Conservation (phyloP, 78 protist species). For the Dictyostelium brefeldianum region DNA sequence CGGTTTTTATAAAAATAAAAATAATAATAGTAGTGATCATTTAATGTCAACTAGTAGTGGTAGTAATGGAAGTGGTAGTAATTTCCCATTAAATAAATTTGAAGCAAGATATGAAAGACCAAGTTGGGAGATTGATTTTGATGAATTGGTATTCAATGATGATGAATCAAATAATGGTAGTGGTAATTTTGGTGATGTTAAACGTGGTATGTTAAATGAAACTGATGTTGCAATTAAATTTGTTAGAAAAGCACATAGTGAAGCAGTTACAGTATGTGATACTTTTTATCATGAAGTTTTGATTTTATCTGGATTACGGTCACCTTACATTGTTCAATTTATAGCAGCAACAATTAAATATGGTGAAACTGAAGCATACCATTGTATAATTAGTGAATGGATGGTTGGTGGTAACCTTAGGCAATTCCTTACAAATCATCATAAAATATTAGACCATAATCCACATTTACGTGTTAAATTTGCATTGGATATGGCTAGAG, state of each 20-base stretch:
- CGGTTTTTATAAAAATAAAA: too few relatives aligned
- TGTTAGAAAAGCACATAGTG: constrained; percentile 35
- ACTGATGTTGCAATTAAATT: constrained; percentile 74
- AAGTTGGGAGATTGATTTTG: constrained; percentile 1
- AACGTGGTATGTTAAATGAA: constrained; percentile 42
- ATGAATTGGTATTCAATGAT: not conserved
- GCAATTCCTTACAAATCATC: constrained; percentile 41
- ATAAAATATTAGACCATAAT: not conserved
- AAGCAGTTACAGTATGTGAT: constrained; percentile 4
- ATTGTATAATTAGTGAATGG: constrained; percentile 80
- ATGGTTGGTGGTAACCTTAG: constrained; percentile 50
- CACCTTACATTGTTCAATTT: constrained; percentile 82
- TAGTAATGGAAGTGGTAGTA: not conserved
- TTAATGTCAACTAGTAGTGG: too few relatives aligned
- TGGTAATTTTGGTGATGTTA: constrained; percentile 83
- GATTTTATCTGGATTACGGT: constrained; percentile 24
- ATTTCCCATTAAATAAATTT: not conserved
- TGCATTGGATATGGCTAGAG: constrained; percentile 85
- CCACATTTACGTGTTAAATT: constrained; percentile 48
- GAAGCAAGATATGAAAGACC: constrained; percentile 2
- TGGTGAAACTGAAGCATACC: constrained; percentile 34
- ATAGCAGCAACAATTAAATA: constrained; percentile 61
- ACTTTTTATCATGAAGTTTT: constrained; percentile 15
- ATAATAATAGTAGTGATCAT: too few relatives aligned
- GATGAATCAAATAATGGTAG: constrained; percentile 27